Percentiles rank a stretch among this genome's conserved stretches.
These are phyloP conservation scores for Lizonia empirigonia DNA, from an alignment of 2,329 filamentous ascomycete species.

Conservation along the genomic window DNA sequence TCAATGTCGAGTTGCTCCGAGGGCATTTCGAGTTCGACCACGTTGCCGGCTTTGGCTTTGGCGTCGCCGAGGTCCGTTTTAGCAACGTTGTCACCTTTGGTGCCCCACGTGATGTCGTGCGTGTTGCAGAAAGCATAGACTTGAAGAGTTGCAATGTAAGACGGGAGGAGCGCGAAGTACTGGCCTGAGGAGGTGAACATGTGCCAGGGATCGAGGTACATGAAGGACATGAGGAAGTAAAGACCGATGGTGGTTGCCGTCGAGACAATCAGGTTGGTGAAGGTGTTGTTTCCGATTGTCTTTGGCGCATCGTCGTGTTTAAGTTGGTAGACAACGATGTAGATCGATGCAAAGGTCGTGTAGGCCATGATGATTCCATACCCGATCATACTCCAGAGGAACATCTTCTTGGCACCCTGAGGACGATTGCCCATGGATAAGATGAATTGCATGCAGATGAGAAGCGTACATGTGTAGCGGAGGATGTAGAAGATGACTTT, in stretches of 20 bases:
- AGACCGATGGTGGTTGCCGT: slow-evolving; percentile 87
- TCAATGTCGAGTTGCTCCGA: slow-evolving; percentile 98
- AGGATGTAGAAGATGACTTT: slow-evolving; percentile 84
- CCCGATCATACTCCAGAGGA: slow-evolving; percentile 84
- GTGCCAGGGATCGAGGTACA: slow-evolving; percentile 98
- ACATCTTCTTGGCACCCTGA: slow-evolving; percentile 91
- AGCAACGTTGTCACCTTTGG: slow-evolving; percentile 96
- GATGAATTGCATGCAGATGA: slow-evolving; percentile 96
- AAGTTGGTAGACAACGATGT: slow-evolving; percentile 86
- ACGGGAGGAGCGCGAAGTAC: slow-evolving; percentile 90
- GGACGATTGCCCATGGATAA: slow-evolving; percentile 94
- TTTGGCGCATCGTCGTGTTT: slow-evolving; percentile 58
- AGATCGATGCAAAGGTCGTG: slow-evolving; percentile 86
- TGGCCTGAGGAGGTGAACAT: slow-evolving; percentile 92
- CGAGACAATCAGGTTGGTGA: slow-evolving; percentile 92
- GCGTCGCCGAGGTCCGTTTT: slow-evolving; percentile 91
- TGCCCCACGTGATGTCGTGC: slow-evolving; percentile 98
- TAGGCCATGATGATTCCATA: slow-evolving; percentile 95
- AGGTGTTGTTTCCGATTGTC: slow-evolving; percentile 79
- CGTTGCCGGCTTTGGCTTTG: slow-evolving; percentile 71
- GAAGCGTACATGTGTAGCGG: slow-evolving; percentile 81
- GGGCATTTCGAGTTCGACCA: slow-evolving; percentile 96
- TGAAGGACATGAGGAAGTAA: slow-evolving; percentile 94
- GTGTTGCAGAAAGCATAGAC: slow-evolving; percentile 99
- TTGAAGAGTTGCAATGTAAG: slow-evolving; percentile 95